Evolutionary conservation across 1,284 basidiomycete genomes (phyloP).

Genomic region (Ustilago cynodontis): DNA sequence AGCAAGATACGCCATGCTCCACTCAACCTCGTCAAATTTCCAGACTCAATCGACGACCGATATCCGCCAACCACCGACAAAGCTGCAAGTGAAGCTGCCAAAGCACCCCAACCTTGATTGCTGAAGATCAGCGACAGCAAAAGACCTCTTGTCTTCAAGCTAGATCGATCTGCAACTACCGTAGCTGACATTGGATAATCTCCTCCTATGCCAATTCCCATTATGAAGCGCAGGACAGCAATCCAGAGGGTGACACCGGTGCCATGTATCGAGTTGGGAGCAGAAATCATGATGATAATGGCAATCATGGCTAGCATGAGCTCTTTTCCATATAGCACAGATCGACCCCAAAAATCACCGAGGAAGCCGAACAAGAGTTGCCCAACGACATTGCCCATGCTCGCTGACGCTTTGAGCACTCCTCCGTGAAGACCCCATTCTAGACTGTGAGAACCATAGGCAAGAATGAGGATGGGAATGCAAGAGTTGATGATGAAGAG

Average conservation of each 20-base stretch:
- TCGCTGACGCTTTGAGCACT: conserved; percentile 66
- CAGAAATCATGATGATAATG: conserved; percentile 65
- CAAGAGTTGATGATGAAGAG: conserved; percentile 68
- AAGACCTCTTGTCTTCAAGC: conserved; percentile 60
- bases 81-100: conserved; percentile 76
- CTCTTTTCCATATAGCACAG: conserved; percentile 66
- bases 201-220: conserved; percentile 76
- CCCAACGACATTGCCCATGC: conserved; percentile 65
- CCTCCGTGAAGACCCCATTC: conserved; percentile 65
- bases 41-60: conserved; percentile 72
- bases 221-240: conserved; percentile 59
- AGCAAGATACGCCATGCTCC: conserved; percentile 69
- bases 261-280: conserved; percentile 60
- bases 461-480: conserved; percentile 61
- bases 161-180: conserved; percentile 63
- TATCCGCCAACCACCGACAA: conserved; percentile 79
- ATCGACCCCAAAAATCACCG: conserved; percentile 64
- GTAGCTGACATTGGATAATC: conserved; percentile 81
- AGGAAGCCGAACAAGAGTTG: conserved; percentile 65
- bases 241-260: conserved; percentile 65
- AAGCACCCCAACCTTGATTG: conserved; percentile 66
- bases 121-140: conserved; percentile 71
- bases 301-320: conserved; percentile 63
- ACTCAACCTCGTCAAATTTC: conserved; percentile 56
- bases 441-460: conserved; percentile 60